Percentiles rank a stretch among this genome's conserved stretches.
Evolutionary conservation across 2,329 filamentous ascomycete species (phyloP).

Genomic region (Sporothrix inflata): DNA sequence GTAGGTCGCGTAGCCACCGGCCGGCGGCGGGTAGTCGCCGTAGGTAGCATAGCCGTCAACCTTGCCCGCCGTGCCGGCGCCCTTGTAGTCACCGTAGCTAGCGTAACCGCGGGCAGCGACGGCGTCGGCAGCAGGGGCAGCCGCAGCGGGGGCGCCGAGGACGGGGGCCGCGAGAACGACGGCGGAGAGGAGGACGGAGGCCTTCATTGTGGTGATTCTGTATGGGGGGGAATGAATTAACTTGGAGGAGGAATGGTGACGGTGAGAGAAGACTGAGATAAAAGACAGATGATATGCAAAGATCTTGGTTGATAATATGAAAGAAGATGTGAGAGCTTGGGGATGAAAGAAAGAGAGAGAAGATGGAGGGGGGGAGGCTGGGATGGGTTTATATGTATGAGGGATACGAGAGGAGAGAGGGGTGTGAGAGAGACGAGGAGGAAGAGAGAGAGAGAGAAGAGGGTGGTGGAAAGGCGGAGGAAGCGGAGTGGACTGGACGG

Average conservation of each 20-base stretch:
- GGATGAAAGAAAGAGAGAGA: not conserved
- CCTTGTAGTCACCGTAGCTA: slow-evolving; percentile 29
- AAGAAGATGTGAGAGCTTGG: not conserved
- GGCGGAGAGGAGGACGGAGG: slow-evolving; percentile 21
- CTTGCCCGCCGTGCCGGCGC: not conserved
- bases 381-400: slow-evolving; percentile 19
- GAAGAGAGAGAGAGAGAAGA: not conserved
- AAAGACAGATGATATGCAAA: not conserved
- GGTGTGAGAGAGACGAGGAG: not conserved
- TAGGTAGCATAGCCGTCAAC: slow-evolving; percentile 28
- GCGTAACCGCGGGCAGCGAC: slow-evolving; percentile 15
- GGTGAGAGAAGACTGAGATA: not conserved
- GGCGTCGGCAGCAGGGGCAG: slow-evolving; percentile 8
- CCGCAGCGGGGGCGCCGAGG: slow-evolving; percentile 20
- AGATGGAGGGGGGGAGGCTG: not conserved
- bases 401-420: not conserved
- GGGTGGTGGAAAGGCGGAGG: not conserved
- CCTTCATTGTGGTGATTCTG: slow-evolving; percentile 26
- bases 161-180: slow-evolving; percentile 22
- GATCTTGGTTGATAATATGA: not conserved
- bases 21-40: slow-evolving; percentile 22
- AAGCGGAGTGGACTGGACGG: not conserved
- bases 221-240: not conserved
- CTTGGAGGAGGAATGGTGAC: not conserved
- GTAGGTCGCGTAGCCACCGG: slow-evolving; percentile 28